Base-by-base conservation (phyloP, 352 stramenopile species). In the Globisporangium middletonii region DNA sequence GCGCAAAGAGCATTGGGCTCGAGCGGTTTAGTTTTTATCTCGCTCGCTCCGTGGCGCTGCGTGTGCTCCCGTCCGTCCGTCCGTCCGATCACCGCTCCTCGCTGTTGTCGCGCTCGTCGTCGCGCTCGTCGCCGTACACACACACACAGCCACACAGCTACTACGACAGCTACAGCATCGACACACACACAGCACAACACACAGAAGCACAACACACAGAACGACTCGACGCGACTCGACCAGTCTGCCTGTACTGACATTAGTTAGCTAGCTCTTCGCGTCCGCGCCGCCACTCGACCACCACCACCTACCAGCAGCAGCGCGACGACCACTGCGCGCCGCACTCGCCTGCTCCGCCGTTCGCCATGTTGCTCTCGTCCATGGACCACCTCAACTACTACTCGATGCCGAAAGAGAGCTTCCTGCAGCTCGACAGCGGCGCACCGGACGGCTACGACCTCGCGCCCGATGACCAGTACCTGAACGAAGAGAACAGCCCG, bases 311-410 rank as follows among this genome's bases (percentile, higher is more conserved):
- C 2, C 15, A 47, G 42, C 42, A 47, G 18, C 33, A 38, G 30
- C 50, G 6, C 1, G 23, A 8, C 33, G 9, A 12, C 30, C 12
- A 9, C 33, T 13, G 5, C 9, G 33, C 33, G 33, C 33, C 33
- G 33, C 33, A 12, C 12, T 9, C 33, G 33, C 16, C 15, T 46
- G 3, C 4, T 23, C 23, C 23, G 23, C 16, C 15, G 26, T 23
- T 7, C 61, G 72, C 44, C 15, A 92, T 92, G 81, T 62, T 92
- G 58, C 73, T 92, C 38, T 89, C 81, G 59, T 86, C 79, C 35
- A 89, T 92, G 77, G 79, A 92, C 63, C 81, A 89, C 55, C 68
- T 92, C 53, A 86, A 83, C 69, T 92, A 89, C 64, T 92, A 92
- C 67, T 72, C 77, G 60, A 87, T 89, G 72, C 67, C 69, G 42